These are phyloP conservation scores for Colletotrichum gloeosporioides DNA, from an alignment of 2,329 filamentous ascomycete genomes.

Conservation along the genomic window DNA sequence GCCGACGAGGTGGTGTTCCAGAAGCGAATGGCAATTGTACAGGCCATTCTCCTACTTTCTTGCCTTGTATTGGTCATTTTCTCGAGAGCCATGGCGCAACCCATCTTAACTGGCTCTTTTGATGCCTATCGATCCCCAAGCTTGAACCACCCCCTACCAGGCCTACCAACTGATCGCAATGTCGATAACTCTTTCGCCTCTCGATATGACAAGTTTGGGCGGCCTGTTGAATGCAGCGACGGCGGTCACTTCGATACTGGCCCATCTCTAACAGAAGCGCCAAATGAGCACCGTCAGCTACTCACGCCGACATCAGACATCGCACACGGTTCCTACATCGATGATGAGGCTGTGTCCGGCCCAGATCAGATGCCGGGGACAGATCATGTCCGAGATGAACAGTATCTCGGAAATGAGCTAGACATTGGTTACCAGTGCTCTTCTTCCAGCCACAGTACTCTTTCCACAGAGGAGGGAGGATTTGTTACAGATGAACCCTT, in stretches of 20 bases:
- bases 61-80: conserved; percentile 91
- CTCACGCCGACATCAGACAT: background rate
- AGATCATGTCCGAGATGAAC: background rate
- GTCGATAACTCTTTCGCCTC: background rate
- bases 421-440: background rate
- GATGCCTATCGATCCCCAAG: background rate
- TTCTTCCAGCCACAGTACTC: background rate
- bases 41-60: conserved; percentile 84
- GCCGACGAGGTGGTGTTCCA: conserved; percentile 90
- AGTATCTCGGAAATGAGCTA: background rate
- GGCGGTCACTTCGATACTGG: background rate
- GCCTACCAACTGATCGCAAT: background rate
- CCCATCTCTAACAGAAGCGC: background rate
- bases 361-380: background rate
- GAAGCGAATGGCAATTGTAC: conserved; percentile 92
- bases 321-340: background rate
- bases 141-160: background rate
- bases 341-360: background rate
- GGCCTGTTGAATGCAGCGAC: background rate
- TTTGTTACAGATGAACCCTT: background rate
- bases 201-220: conserved; percentile 2
- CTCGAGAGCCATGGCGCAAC: conserved; percentile 37
- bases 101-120: conserved; percentile 7
- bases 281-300: background rate
- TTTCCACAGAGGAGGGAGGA: background rate